Evolutionary conservation across 805 yeast genomes (phyloP).

Genomic region (Candida ulmi): DNA sequence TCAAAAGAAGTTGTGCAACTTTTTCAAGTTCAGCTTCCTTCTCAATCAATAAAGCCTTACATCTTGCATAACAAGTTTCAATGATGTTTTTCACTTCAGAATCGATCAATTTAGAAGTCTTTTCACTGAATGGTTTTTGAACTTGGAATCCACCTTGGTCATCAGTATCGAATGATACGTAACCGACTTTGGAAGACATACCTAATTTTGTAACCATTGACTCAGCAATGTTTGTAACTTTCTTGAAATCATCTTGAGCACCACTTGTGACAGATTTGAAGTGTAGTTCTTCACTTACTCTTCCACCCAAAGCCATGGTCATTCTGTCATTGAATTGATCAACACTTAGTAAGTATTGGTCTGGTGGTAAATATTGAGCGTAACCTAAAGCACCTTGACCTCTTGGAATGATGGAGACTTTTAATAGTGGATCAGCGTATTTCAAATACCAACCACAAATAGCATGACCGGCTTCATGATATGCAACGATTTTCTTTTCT

Average conservation of each 20-base stretch:
- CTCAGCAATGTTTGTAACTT: constrained; percentile 83
- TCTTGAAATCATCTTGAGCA: constrained; percentile 88
- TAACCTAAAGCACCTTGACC: constrained; percentile 96
- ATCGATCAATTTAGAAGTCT: constrained; percentile 64
- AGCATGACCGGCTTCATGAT: constrained; percentile 97
- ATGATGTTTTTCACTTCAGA: constrained; percentile 63
- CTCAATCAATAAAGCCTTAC: constrained; percentile 51
- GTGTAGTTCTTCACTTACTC: constrained; percentile 87
- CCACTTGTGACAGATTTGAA: constrained; percentile 87
- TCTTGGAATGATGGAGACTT: constrained; percentile 92
- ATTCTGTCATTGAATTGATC: constrained; percentile 77
- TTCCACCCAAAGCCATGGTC: constrained; percentile 93
- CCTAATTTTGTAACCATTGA: constrained; percentile 87
- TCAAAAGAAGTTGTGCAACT: constrained; percentile 68
- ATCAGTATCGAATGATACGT: constrained; percentile 47
- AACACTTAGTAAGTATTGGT: constrained; percentile 70
- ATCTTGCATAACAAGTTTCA: constrained; percentile 56
- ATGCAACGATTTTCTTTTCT: constrained; percentile 83
- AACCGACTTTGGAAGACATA: constrained; percentile 80
- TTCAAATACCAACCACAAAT: constrained; percentile 90
- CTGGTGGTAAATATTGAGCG: constrained; percentile 91
- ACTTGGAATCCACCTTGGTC: constrained; percentile 49
- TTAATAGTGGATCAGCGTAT: constrained; percentile 84
- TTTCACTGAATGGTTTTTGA: constrained; percentile 64
- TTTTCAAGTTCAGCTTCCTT: constrained; percentile 55